These are phyloP conservation scores for Capillidium rhysosporum DNA, from an alignment of 371 early-diverging fungal genomes.

Conservation along the genomic window DNA sequence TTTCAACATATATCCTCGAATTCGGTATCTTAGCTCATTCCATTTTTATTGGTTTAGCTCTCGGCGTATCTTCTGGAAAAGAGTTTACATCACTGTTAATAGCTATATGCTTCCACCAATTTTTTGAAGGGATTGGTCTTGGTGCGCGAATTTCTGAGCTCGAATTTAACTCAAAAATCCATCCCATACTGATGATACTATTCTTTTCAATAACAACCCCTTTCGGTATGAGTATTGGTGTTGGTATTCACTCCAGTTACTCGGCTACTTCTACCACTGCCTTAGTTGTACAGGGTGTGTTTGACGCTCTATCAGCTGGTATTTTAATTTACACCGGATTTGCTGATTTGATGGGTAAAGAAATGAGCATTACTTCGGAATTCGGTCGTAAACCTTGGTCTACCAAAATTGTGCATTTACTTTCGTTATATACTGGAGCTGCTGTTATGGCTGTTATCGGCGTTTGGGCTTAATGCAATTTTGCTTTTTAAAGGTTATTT, in stretches of 20 bases:
- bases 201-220: conserved; percentile 42
- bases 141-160: conserved; percentile 47
- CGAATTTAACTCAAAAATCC: conserved; percentile 9
- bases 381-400: conserved; percentile 20
- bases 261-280: conserved; percentile 25
- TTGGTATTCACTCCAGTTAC: conserved; percentile 34
- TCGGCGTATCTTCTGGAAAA: conserved; percentile 40
- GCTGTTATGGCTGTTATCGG: conserved; percentile 54
- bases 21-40: conserved; percentile 75
- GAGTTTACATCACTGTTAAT: conserved; percentile 46
- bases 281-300: conserved; percentile 46
- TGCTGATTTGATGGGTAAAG: conserved; percentile 43
- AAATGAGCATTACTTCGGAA: conserved; percentile 31
- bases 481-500: no score
- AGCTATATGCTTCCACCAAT: conserved; percentile 77
- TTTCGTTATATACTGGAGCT: conserved; percentile 40
- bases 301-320: conserved; percentile 56
- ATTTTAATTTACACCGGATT: conserved; percentile 58
- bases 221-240: conserved; percentile 51
- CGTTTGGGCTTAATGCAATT: conserved; percentile 61
- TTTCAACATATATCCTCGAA: conserved; percentile 37
- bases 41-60: conserved; percentile 60
- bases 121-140: conserved; percentile 75
- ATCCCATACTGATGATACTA: conserved; percentile 19
- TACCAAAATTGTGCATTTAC: conserved; percentile 23